Evolutionary conservation across 2,329 filamentous ascomycete species (phyloP), one percentile per base, ranked within the genome.

Genomic region (Alternaria arbusti): DNA sequence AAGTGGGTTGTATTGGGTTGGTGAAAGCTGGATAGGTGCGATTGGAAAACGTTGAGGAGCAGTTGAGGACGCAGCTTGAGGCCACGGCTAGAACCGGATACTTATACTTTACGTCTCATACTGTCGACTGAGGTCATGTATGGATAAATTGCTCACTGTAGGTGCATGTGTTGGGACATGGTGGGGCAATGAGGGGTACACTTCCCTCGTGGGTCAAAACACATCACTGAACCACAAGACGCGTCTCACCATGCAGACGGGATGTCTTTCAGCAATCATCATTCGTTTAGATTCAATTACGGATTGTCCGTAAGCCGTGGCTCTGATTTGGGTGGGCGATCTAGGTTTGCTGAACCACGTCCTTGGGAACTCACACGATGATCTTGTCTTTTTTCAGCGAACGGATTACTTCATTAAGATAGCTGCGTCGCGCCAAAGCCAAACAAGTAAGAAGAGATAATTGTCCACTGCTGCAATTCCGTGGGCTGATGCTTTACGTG

Each of bases 171-270:
- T 52, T 61, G 44, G 57, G 49, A 63, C 57, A 47, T 30, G 50
- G 63, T 56, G 66, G 66, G 66, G 63, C 66, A 66, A 30, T 57
- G 66, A 64, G 66, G 66, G 66, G 63, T 46, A 62, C 40, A 56
- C 30, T 43, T 54, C 40, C 50, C 26, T 22, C 13, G 45, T 25
- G 47, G 47, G 63, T 57, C 30, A 52, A 52, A 47, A 32, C 44
- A 54, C 43, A 36, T 61, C 52, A 50, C 17, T 13, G 8, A 57
- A 50, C 54, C 54, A 32, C 26, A 23, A 52, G 5, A 36, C 30
- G 20, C 30, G 20, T 36, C 13, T 52, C 20, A 20, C 6, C 20
- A 36, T 52, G 49, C 28, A 36, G 23, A 25, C 30, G 20, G 20
- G 2, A 52, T n/a, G 13, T 10, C 20, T 13, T 12, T 7, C 11